A percentile compares a stretch with the other conserved stretches of the same genome.
These are phyloP conservation scores for Apiospora sp. DNA, from an alignment of 2,329 filamentous ascomycete genomes.

Conservation along the genomic window DNA sequence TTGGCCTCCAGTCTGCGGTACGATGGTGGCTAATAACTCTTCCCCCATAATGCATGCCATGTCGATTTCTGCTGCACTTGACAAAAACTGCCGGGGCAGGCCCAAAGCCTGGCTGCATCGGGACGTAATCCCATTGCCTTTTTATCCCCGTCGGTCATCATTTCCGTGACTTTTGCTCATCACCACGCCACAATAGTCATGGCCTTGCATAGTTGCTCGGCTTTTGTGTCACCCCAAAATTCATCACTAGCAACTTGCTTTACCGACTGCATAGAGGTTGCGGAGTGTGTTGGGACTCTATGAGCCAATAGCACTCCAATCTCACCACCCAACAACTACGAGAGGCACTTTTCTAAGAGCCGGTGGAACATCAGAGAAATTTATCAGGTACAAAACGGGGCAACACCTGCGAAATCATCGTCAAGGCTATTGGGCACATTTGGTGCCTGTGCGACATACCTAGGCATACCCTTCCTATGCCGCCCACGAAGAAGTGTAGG, in stretches of 20 bases:
- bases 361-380: conserved; percentile 24
- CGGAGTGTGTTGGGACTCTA: neutral
- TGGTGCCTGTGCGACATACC: conserved; percentile 13
- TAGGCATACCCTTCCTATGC: neutral
- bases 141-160: neutral
- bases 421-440: conserved; percentile 21
- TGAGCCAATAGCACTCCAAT: conserved; percentile 12
- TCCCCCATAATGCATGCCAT: conserved; percentile 1
- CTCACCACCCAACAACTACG: conserved; percentile 10
- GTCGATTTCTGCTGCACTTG: conserved; percentile 11
- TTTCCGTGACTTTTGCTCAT: conserved; percentile 19
- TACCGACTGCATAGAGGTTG: conserved; percentile 16
- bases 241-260: conserved; percentile 6
- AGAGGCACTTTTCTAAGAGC: conserved; percentile 4
- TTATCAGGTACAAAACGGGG: conserved; percentile 10
- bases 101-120: neutral
- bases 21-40: neutral
- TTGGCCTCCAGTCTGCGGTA: neutral
- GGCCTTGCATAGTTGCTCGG: conserved; percentile 17
- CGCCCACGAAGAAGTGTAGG: neutral
- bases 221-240: conserved; percentile 22
- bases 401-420: conserved; percentile 4
- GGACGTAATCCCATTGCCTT: neutral
- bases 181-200: conserved; percentile 16
- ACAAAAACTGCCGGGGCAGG: neutral